Base-by-base conservation (phyloP, 1,284 basidiomycete species). In the Vanrija pseudolonga region DNA sequence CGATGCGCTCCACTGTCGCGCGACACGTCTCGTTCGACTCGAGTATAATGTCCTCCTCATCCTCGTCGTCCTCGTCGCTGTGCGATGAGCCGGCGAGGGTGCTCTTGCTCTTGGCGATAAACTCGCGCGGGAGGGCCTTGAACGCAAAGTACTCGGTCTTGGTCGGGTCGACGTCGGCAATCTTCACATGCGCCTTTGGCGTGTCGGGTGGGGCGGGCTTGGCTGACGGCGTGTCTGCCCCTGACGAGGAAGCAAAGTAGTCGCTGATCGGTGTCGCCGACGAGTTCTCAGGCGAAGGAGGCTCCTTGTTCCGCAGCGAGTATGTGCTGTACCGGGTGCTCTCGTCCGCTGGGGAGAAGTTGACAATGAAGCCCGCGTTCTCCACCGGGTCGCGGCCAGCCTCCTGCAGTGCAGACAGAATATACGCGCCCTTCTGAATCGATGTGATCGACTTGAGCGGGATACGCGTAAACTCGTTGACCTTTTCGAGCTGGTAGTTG, bases 401-500 rank as follows among this genome's bases (percentile, higher is more conserved):
- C 73, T 94, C 90, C 73, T 95, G 90, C 6, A 96, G 78, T 1
- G 91, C 86, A 2, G 90, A 94, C 32, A 95, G 77, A 53, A 96
- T 94, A 28, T 45, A 60, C 61, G 46, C 51, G 85, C 93, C 93
- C 83, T 89, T 89, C 51, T 84, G 84, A 19, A 98, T 85, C n/a
- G 80, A 78, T n/a, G 84, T 79, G 63, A 98, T 85, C 68, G 90
- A 89, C 48, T 83, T 84, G 37, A 96, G 81, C 4, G 90, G 91
- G 48, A 98, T 84, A 40, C 92, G 85, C 61, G 88, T 93, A 78
- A 90, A 94, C 64, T 86, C 80, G 69, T 90, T 87, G 51, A 94
- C 89, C 71, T 94, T 93, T 72, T 91, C 90, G 53, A 95, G 83
- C 67, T 84, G 83, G 82, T 91, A 94, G 76, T 95, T 91, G 72